Base-by-base conservation (phyloP, 2,329 filamentous ascomycete genomes). In the Chaetomium sp. region DNA sequence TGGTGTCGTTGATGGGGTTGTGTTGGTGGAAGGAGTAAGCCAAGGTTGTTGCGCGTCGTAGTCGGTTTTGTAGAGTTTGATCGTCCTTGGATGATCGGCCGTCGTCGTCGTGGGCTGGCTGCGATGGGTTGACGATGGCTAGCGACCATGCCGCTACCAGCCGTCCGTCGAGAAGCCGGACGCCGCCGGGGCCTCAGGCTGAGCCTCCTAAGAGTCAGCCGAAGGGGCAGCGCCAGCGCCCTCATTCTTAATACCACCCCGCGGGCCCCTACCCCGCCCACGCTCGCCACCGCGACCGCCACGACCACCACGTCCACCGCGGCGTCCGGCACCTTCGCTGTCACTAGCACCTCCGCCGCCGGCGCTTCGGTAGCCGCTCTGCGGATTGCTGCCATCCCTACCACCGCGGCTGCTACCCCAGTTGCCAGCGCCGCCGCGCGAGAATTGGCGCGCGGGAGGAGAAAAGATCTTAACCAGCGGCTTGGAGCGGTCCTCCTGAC, bases 391-490 rank as follows among this genome's bases (percentile, higher is more conserved):
- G n/a, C 80, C 75, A 69, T 82, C 82, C 31, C 81, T 79, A 57
- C 89, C 86, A 56, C 90, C 84, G 69, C 82, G 81, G 76, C 85
- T 90, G 73, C 82, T 85, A 55, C 88, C 88, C 87, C 87, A 90
- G 71, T 82, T 88, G 55, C 87, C 87, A 42, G 87, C 86, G 61
- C 87, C 87, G 60, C 87, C 87, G 56, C 90, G 87, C 70, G 75
- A 85, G 73, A 82, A 86, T 27, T 81, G 74, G 72, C 84, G 85
- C 67, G 75, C 82, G 71, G 86, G 87, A 55, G 90, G 88, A 73
- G 91, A 87, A 79, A 93, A 97, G 73, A 93, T 86, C 81, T 93
- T 93, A 66, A 96, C 88, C 63, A 92, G 85, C 16, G 92, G 91
- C 78, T 90, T 91, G 68, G 89, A 90, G 68, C 91, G 87, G 68